A percentile compares a stretch with the other conserved stretches of the same genome.
Conservation (phyloP, 768 basidiomycete genomes). For the Panaeolus papilionaceus region DNA sequence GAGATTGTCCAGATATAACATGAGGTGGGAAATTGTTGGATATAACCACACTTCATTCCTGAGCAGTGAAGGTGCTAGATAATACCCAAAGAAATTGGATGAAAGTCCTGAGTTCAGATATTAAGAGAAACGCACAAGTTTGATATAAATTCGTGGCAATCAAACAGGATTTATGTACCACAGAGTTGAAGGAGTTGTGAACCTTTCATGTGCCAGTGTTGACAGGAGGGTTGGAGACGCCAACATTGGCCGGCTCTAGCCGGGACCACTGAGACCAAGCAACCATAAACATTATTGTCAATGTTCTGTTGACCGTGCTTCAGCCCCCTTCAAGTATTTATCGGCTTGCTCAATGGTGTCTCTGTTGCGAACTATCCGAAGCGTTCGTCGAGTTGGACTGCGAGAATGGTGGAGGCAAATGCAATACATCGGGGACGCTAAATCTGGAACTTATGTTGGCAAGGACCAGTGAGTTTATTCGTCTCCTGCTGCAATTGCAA, state of each 20-base stretch:
- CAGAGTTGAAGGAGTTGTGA: too few species aligned
- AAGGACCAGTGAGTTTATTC: conserved; percentile 75
- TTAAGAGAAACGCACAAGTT: too few species aligned
- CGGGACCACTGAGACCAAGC: not conserved
- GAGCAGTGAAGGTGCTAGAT: too few species aligned
- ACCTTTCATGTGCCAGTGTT: too few species aligned
- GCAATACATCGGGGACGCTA: conserved; percentile 95
- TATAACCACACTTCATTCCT: not conserved
- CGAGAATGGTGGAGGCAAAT: conserved; percentile 91
- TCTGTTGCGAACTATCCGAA: conserved; percentile 76
- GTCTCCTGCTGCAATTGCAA: conserved; percentile 10
- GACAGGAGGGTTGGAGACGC: too few species aligned
- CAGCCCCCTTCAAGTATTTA: not conserved
- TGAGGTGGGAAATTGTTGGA: not conserved
- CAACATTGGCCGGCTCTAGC: not conserved
- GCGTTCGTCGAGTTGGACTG: conserved; percentile 75
- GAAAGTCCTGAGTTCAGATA: too few species aligned
- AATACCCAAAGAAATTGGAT: too few species aligned
- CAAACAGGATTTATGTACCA: too few species aligned
- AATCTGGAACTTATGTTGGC: conserved; percentile 79
- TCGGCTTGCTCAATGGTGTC: conserved; percentile 61
- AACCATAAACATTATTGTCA: not conserved
- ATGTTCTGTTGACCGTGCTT: not conserved
- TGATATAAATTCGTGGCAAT: too few species aligned
- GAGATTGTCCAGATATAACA: not conserved